A percentile compares a stretch with the other conserved stretches of the same genome.
These are phyloP conservation scores for Elsinoe necatrix DNA, from an alignment of 2,329 filamentous ascomycete genomes.

Conservation along the genomic window DNA sequence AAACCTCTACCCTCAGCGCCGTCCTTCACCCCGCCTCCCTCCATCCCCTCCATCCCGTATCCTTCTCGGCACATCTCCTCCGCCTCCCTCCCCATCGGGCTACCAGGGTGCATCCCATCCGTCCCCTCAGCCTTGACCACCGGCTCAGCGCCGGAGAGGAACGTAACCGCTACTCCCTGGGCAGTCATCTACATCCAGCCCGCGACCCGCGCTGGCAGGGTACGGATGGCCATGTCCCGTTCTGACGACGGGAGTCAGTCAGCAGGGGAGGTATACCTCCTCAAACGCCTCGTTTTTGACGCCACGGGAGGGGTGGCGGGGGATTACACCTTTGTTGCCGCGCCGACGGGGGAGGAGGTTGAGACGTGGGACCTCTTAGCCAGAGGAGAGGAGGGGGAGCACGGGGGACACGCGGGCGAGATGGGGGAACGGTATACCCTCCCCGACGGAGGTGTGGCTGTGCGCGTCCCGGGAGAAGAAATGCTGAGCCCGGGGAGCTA, in stretches of 20 bases:
- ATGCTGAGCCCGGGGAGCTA: background rate
- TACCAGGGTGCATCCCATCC: background rate
- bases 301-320: background rate
- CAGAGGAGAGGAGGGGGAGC: background rate
- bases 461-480: background rate
- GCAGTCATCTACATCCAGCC: background rate
- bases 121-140: background rate
- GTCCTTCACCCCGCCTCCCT: background rate
- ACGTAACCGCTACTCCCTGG: background rate
- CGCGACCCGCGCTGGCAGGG: background rate
- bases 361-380: background rate
- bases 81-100: background rate
- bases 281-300: background rate
- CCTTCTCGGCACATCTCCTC: background rate
- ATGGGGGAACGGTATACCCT: background rate
- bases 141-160: background rate
- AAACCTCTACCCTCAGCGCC: background rate
- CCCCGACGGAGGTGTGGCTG: background rate
- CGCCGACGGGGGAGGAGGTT: background rate
- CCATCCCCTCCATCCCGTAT: background rate
- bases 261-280: background rate
- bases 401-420: background rate
- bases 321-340: background rate
- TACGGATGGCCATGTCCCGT: no score
- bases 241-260: no score